Conservation (phyloP, 108 stramenopile species). For the Fragilaria radians region DNA sequence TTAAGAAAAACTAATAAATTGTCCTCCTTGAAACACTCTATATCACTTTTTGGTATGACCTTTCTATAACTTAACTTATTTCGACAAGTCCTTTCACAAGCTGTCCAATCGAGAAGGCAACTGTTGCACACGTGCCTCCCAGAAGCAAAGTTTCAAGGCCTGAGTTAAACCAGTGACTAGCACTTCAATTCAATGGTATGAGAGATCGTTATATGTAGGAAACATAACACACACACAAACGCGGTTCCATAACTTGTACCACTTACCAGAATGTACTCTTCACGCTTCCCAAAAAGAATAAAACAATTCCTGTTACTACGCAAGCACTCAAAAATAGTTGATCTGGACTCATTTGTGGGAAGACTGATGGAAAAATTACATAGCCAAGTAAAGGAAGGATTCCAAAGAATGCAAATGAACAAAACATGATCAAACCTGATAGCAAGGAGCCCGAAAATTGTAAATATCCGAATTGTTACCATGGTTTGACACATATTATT, state of each 20-base stretch:
- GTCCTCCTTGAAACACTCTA: no score
- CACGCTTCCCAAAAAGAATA: constrained; percentile 82
- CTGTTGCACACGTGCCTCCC: constrained; percentile 88
- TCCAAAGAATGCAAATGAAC: constrained; percentile 85
- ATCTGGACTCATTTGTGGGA: constrained; percentile 45
- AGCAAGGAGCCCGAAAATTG: neutral
- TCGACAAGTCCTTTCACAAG: constrained; percentile 38
- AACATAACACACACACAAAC: neutral
- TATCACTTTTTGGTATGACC: no score
- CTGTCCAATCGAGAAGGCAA: constrained; percentile 92
- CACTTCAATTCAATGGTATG: constrained; percentile 15
- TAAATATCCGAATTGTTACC: no score
- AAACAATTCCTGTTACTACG: constrained; percentile 66
- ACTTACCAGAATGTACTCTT: constrained; percentile 89
- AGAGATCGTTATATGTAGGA: neutral
- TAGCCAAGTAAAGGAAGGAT: constrained; percentile 86
- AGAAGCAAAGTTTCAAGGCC: constrained; percentile 88
- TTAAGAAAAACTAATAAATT: no score
- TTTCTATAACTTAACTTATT: no score
- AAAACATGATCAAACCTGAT: constrained; percentile 81
- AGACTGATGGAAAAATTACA: constrained; percentile 60
- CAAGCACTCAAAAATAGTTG: constrained; percentile 74
- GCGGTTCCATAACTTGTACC: no score
- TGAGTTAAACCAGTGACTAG: constrained; percentile 64
- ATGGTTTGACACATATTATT: no score